Evolutionary conservation across 2,329 filamentous ascomycete species (phyloP), one percentile per base, ranked within the genome.

Genomic region (Dactylellina drechsleri): DNA sequence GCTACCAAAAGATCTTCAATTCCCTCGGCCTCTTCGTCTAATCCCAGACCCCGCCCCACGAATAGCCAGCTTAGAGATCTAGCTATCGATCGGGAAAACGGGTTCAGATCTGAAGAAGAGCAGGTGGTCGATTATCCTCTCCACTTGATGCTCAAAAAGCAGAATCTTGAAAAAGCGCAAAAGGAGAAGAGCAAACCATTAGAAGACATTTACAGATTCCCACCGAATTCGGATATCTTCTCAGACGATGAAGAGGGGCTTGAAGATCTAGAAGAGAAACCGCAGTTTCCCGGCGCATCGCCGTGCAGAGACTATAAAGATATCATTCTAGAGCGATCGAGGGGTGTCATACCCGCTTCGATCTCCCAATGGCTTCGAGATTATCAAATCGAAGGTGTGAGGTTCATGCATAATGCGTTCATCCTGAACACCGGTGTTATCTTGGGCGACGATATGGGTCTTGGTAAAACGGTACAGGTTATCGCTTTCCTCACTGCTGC

Each of bases 401-500:
- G 87, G 36, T 98, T 97, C 79, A 85, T 99, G 6, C 93, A 98
- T 80, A 87, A 92, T 73, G 86, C 92, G 20, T 98, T 98, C 80
- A 90, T 97, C 2, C 94, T 92, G 77, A 95, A 99, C 80, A 90
- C 90, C 78, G 95, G 95, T 0, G 92, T 91, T 1, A 91, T 99
- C 20, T 85, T 99, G 0, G 93, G 94, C 2, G 95, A 99, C 80
- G 95, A 99, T 80, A 99, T 99, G 95, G 95, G 95, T 18, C 83
- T 99, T 36, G 95, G 95, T 0, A 99, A 99, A 82, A 99, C 95
- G 0, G 92, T 99, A 1, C 95, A 99, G 81, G 92, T 99, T 26
- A 95, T 93, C 68, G 91, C 93, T 0, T 98, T 99, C 77, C 84
- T 99, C 20, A 92, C 92, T 0, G 92, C 89, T 0, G 93, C 93